Evolutionary conservation across 1,284 basidiomycete species (phyloP).

Genomic region (Fomitopsis pinicola): DNA sequence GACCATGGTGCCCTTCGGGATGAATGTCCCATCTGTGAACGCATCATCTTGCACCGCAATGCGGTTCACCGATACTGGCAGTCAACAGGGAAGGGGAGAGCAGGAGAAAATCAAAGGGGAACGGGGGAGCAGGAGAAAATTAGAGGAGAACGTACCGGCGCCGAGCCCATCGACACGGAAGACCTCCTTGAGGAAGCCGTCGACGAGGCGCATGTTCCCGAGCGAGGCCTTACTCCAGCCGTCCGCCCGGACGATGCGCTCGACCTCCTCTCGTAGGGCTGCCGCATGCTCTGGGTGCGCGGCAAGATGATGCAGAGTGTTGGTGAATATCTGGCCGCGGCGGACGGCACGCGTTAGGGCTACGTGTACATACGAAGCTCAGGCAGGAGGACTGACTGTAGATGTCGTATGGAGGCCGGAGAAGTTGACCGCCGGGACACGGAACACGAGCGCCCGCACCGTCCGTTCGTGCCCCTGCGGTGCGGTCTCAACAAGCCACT

Average conservation of each 20-base stretch:
- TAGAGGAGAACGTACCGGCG: constrained; percentile 8
- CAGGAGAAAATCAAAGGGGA: constrained; percentile 15
- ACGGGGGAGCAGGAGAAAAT: not conserved
- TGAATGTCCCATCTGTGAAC: constrained; percentile 36
- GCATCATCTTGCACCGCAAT: constrained; percentile 31
- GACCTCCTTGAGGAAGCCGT: constrained; percentile 49
- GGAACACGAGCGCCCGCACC: constrained; percentile 28
- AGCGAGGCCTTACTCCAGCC: constrained; percentile 44
- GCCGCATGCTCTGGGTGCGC: constrained; percentile 34
- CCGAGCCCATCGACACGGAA: constrained; percentile 31
- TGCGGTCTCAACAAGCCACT: constrained; percentile 40
- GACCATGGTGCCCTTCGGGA: constrained; percentile 40
- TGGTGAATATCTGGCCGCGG: constrained; percentile 19
- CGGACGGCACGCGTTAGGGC: not conserved
- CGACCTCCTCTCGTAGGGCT: constrained; percentile 42
- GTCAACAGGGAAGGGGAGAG: constrained; percentile 13
- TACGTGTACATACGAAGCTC: not conserved
- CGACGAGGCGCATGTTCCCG: constrained; percentile 41
- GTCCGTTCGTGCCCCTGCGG: constrained; percentile 25
- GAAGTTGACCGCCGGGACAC: constrained; percentile 42
- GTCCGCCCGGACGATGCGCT: constrained; percentile 29
- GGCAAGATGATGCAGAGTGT: constrained; percentile 37
- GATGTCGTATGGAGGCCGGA: constrained; percentile 38
- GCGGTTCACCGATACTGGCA: constrained; percentile 17
- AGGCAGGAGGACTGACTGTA: constrained; percentile 24